phyloP scores from a whole-genome alignment of 2,329 filamentous ascomycete genomes.

The Cadophora malorum region DNA sequence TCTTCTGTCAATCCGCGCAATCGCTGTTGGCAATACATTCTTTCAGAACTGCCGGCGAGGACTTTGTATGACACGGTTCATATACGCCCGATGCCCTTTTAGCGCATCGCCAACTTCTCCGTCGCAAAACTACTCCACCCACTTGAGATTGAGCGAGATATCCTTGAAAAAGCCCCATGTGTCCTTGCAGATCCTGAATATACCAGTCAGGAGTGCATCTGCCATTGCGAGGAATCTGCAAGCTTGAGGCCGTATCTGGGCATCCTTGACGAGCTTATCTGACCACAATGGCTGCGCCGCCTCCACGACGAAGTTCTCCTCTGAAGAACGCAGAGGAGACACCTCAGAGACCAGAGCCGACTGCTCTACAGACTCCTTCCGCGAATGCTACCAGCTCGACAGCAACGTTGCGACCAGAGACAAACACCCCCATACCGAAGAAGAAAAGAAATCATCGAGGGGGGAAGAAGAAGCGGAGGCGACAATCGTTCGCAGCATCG shows the following conservation, averaged over 20 bases:
- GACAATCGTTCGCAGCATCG: constrained; percentile 79
- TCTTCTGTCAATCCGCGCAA: constrained; percentile 1
- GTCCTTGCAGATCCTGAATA: background rate
- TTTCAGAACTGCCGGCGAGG: background rate
- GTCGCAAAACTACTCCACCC: constrained; percentile 9
- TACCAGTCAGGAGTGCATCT: background rate
- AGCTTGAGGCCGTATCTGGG: background rate
- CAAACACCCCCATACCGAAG: constrained; percentile 32
- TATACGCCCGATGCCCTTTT: constrained; percentile 7
- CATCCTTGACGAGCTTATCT: background rate
- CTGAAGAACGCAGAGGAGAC: constrained; percentile 22
- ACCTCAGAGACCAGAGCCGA: constrained; percentile 38
- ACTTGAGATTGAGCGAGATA: background rate
- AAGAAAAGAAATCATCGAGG: constrained; percentile 79
- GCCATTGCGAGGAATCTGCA: background rate
- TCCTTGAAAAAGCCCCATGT: constrained; percentile 5
- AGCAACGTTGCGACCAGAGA: constrained; percentile 34
- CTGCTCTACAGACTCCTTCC: constrained; percentile 36
- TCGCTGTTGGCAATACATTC: background rate
- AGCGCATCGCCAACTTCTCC: constrained; percentile 18
- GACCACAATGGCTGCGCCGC: constrained; percentile 36
- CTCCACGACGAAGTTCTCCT: constrained; percentile 31
- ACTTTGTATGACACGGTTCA: background rate
- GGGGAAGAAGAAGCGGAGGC: constrained; percentile 76
- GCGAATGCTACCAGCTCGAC: constrained; percentile 27